Evolutionary conservation across 2,329 filamentous ascomycete genomes (phyloP).

Genomic region (Mycocentrospora acerina): DNA sequence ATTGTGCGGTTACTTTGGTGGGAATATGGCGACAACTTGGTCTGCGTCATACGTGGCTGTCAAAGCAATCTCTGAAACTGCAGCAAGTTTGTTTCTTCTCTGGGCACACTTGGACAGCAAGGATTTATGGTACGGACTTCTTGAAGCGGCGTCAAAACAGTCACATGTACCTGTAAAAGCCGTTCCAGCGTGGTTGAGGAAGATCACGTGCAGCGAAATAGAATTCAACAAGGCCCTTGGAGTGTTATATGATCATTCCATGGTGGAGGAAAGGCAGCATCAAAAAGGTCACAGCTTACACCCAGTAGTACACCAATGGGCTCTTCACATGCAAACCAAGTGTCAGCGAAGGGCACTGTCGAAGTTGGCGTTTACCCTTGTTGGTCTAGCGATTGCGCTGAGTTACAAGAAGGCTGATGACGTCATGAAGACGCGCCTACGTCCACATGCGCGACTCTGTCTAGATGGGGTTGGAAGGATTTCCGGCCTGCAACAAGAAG

Average conservation of each 20-base stretch:
- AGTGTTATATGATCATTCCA: conserved; percentile 10
- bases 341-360: too few relatives aligned
- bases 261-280: conserved; percentile 8
- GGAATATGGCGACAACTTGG: conserved; percentile 26
- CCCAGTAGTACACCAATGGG: conserved; percentile 12
- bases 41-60: conserved; percentile 29
- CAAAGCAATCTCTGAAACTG: conserved; percentile 7
- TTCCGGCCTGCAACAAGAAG: too few relatives aligned
- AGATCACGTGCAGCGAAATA: conserved; percentile 15
- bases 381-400: too few relatives aligned
- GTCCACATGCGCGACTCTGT: too few relatives aligned
- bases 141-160: conserved; percentile 8
- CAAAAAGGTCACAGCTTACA: conserved; percentile 8
- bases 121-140: conserved; percentile 17
- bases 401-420: too few relatives aligned
- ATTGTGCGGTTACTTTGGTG: conserved; percentile 32
- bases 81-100: conserved; percentile 23
- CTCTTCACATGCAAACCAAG: conserved; percentile 1
- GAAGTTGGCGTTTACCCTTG: too few relatives aligned
- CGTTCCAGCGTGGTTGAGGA: conserved; percentile 13
- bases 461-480: too few relatives aligned
- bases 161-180: neutral
- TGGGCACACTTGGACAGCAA: conserved; percentile 13
- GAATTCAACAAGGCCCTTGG: conserved; percentile 15
- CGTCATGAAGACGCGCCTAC: too few relatives aligned